Evolutionary conservation across 139 green algal species (phyloP).

Genomic region (Chlorella sorokiniana): DNA sequence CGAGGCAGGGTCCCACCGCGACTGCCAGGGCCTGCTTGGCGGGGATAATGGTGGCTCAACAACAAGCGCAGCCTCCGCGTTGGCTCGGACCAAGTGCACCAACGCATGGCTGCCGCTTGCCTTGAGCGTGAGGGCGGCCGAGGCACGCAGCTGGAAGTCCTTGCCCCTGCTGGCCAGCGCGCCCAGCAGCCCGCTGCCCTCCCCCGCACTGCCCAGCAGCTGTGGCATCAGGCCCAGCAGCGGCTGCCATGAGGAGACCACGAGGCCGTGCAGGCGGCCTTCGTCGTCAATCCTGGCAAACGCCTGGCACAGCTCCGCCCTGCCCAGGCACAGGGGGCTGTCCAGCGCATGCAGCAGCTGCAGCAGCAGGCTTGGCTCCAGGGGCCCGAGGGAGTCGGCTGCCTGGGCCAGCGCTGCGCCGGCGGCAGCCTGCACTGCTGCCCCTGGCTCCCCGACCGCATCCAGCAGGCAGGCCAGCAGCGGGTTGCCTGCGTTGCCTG

Average conservation of each 20-base stretch:
- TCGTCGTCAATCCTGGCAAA: not conserved
- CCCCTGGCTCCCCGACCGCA: conserved; percentile 2
- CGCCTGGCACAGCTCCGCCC: conserved; percentile 7
- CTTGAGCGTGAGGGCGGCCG: conserved; percentile 1
- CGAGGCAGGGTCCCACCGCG: not conserved
- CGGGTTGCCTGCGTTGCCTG: not conserved
- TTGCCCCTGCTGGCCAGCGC: conserved; percentile 12
- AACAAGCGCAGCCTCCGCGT: not conserved
- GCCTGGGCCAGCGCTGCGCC: not conserved
- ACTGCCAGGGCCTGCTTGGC: conserved; percentile 4
- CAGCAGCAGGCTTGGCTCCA: conserved; percentile 6
- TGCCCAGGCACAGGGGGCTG: conserved; percentile 17
- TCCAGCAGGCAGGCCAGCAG: conserved; percentile 22
- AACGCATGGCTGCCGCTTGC: not conserved
- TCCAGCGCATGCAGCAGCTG: conserved; percentile 9
- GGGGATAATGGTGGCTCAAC: not conserved
- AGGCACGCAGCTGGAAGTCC: conserved; percentile 9
- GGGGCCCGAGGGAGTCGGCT: not conserved
- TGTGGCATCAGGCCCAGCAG: conserved; percentile 5
- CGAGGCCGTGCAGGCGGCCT: conserved; percentile 1
- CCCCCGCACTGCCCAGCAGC: conserved; percentile 5
- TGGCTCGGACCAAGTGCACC: not conserved
- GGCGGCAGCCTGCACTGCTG: conserved; percentile 4
- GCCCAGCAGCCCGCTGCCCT: conserved; percentile 4
- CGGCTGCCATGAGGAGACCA: not conserved